Evolutionary conservation across 2,329 filamentous ascomycete genomes (phyloP).

Genomic region (Hortaea werneckii): DNA sequence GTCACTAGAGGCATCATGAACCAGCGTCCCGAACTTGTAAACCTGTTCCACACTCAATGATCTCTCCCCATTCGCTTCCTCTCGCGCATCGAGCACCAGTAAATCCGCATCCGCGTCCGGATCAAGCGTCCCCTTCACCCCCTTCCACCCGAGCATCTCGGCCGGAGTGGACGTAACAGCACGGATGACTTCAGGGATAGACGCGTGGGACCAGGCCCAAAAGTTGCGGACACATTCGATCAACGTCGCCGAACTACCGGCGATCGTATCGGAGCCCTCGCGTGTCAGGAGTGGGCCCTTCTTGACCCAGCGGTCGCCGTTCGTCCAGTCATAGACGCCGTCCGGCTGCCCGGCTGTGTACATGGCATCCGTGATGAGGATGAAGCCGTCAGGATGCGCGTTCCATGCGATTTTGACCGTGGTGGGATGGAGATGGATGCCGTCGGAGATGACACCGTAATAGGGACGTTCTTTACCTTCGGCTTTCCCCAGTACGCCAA

Average conservation of each 20-base stretch:
- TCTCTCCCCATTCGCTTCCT: conserved; percentile 32
- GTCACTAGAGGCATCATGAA: conserved; percentile 5
- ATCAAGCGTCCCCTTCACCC: conserved; percentile 51
- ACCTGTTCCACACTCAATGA: conserved; percentile 61
- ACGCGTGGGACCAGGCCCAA: conserved; percentile 60
- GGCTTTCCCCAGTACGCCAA: conserved; percentile 65
- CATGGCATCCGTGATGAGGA: conserved; percentile 90
- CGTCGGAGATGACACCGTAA: conserved; percentile 84
- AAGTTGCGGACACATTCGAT: conserved; percentile 78
- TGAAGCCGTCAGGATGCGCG: conserved; percentile 71
- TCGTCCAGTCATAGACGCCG: conserved; percentile 77
- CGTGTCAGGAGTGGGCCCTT: conserved; percentile 62
- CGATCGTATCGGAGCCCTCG: conserved; percentile 69
- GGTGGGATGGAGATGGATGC: conserved; percentile 80
- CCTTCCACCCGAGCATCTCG: conserved; percentile 59
- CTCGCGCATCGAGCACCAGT: conserved; percentile 51
- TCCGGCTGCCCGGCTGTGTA: conserved; percentile 74
- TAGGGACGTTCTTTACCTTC: conserved; percentile 50
- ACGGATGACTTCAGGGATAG: conserved; percentile 57
- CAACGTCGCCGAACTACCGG: conserved; percentile 46
- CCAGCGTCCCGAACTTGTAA: conserved; percentile 59
- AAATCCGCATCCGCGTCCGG: conserved; percentile 44
- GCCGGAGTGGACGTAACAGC: conserved; percentile 70
- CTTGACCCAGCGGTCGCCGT: conserved; percentile 58
- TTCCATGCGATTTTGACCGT: conserved; percentile 84